Conservation (phyloP, 768 basidiomycete species). For the Leucocoprinus birnbaumii region DNA sequence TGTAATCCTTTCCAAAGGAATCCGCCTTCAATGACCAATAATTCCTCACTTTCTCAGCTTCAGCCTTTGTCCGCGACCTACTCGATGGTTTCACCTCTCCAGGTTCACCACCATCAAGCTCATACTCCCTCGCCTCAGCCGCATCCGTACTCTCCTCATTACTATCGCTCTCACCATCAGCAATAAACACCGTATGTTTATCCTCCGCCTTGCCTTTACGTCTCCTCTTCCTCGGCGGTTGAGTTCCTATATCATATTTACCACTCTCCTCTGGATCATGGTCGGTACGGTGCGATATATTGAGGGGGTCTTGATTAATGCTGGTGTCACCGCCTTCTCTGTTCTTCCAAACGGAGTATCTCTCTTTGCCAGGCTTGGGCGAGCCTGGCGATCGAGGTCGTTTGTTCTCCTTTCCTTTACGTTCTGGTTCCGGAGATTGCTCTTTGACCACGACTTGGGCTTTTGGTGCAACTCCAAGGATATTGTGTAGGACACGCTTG, state of each 20-base stretch:
- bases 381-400: not conserved
- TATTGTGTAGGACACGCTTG: slow-evolving; percentile 51
- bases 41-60: slow-evolving; percentile 35
- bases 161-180: slow-evolving; percentile 39
- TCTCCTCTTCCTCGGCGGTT: slow-evolving; percentile 45
- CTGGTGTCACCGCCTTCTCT: slow-evolving; percentile 5
- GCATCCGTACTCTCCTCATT: slow-evolving; percentile 17
- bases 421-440: not conserved
- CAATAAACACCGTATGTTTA: slow-evolving; percentile 46
- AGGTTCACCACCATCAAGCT: slow-evolving; percentile 10
- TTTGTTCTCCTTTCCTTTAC: not conserved
- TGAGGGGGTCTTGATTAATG: slow-evolving; percentile 5
- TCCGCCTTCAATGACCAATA: slow-evolving; percentile 60
- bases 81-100: too few relatives aligned
- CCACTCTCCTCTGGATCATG: slow-evolving; percentile 47
- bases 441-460: slow-evolving; percentile 14
- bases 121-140: slow-evolving; percentile 22
- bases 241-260: slow-evolving; percentile 50
- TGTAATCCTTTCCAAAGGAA: slow-evolving; percentile 24
- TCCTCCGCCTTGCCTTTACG: slow-evolving; percentile 37
- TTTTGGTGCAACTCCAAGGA: slow-evolving; percentile 44
- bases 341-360: slow-evolving; percentile 9
- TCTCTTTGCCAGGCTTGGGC: not conserved
- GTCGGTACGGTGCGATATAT: slow-evolving; percentile 1
- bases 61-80: slow-evolving; percentile 8